phyloP scores from a whole-genome alignment of 2,329 filamentous ascomycete species.

The Penicillium hesseltinei region DNA sequence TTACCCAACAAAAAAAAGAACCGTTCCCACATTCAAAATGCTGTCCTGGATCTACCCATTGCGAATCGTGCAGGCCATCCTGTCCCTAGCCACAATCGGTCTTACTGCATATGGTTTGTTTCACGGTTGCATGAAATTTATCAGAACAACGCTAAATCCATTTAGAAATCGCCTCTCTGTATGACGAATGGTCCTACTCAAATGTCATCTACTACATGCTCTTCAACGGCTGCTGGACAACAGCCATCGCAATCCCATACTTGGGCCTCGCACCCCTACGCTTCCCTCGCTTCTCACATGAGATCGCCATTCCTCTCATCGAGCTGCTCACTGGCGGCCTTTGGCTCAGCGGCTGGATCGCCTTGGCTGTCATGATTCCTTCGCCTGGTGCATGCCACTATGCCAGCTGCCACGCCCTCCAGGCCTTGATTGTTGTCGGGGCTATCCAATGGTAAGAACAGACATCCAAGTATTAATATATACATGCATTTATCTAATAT shows the following conservation, averaged over 20 bases:
- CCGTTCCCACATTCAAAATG: conserved; percentile 10
- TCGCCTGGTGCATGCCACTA: conserved; percentile 17
- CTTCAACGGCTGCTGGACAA: conserved; percentile 29
- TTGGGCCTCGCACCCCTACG: conserved; percentile 26
- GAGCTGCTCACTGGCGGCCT: conserved; percentile 23
- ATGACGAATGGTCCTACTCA: conserved; percentile 25
- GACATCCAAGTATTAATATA: not conserved
- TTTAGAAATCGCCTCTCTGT: conserved; percentile 22
- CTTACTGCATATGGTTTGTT: conserved; percentile 22
- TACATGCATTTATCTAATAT: not conserved
- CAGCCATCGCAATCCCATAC: conserved; percentile 24
- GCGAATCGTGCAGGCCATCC: conserved; percentile 20
- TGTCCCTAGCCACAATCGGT: conserved; percentile 24
- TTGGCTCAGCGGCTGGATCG: conserved; percentile 26
- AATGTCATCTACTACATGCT: conserved; percentile 26
- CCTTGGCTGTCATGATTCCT: conserved; percentile 22
- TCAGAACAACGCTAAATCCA: not conserved
- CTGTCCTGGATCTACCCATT: conserved; percentile 25
- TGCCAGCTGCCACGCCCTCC: conserved; percentile 21
- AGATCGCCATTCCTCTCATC: conserved; percentile 21
- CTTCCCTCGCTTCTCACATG: conserved; percentile 24
- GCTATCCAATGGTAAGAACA: conserved; percentile 23
- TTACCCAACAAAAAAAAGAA: not conserved
- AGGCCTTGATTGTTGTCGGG: conserved; percentile 22
- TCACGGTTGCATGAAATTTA: not conserved